Evolutionary conservation across 495 filamentous ascomycete species (phyloP), one percentile per base, ranked within the genome.

Genomic region (Hypoxylon crocopeplum): DNA sequence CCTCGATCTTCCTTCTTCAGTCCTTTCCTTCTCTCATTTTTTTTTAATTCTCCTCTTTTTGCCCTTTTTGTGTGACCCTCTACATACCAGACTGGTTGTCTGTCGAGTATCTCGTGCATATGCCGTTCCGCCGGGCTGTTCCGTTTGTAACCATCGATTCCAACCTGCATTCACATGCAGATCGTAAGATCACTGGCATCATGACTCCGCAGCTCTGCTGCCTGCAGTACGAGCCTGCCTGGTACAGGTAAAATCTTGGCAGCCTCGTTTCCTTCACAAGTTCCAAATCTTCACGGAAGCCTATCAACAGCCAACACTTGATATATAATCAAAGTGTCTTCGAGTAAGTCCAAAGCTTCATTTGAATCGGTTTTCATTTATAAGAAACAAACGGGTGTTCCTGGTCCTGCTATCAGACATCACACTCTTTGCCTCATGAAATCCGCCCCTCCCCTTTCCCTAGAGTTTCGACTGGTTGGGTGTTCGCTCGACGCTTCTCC

Each of bases 401-500:
- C 65, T 22, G 25, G 51, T 61, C 50, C 44, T 44, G 47, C 48
- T 52, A 50, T 48, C 45, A 53, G 56, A 61, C 48, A 57, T 49
- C 51, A 52, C 62, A 52, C 62, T 39, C 38, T 39, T 56, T 42
- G 54, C 53, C 29, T 46, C 29, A 56, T 59, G 46, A 64, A 58
- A 40, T 32, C 32, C 32, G 13, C 27, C 22, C 56, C 21, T 45
- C 10, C 1, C 19, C 19, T 16, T 36, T 20, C 25, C 56, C 29
- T 42, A 69, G 64, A 51, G 52, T 52, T 51, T 62, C 48, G 48
- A 53, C 60, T 44, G 42, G 45, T 38, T 64, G 62, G 73, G 74
- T 66, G 75, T 77, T 79, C 75, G 75, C 81, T 84, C 81, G 74
- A 82, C 80, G 80, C 80, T 78, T 73, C 74, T 75, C 79, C 77